Base-by-base conservation (phyloP, 2,329 filamentous ascomycete genomes). In the Meredithiella fracta region DNA sequence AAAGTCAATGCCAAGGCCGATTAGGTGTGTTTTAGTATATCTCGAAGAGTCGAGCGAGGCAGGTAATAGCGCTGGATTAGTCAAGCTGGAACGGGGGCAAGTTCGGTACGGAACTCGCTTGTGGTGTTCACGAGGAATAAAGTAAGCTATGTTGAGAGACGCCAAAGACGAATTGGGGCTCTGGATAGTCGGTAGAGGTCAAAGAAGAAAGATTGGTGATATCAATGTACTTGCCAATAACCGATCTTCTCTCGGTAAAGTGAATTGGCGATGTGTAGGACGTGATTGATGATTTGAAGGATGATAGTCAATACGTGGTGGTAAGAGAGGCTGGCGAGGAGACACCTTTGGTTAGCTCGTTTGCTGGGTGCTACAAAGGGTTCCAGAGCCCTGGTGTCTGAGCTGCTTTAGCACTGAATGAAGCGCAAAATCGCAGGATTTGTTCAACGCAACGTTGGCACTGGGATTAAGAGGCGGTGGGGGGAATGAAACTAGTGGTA, bases 241-340 rank as follows among this genome's bases (percentile, higher is more conserved):
- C 31, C 38, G 17, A 15, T 17, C 15, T 17, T 20, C 15, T 50
- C 14, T 29, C 29, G 23, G 29, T 51, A 29, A 15, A 8, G 23
- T 31, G 4, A 31, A 29, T 29, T 34, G 31, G 34, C 31, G 20
- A 38, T 52, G 26, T 26, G n/a, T 9, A 29, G 26, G 22, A 26
- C 25, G 25, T 26, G 15, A 23, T 51, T 20, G 47, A n/a, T 25
- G 15, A 17, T 51, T 29, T 20, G 25, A n/a, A 51, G 25, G 29
- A 51, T 29, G 47, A 29, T 26, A 38, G 20, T 20, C 29, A 40
- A 38, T 52, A 52, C 50, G 50, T 52, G 50, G 50, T 38, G 50
- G 31, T 22, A 38, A 52, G 50, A 52, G 50, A 52, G 31, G 50
- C 31, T 52, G 50, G 38, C 22, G 31, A 34, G 47, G 26, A 51